A percentile compares a stretch with the other conserved stretches of the same genome.
Evolutionary conservation across 768 basidiomycete genomes (phyloP).

Genomic region (Tricholoma furcatifolium): DNA sequence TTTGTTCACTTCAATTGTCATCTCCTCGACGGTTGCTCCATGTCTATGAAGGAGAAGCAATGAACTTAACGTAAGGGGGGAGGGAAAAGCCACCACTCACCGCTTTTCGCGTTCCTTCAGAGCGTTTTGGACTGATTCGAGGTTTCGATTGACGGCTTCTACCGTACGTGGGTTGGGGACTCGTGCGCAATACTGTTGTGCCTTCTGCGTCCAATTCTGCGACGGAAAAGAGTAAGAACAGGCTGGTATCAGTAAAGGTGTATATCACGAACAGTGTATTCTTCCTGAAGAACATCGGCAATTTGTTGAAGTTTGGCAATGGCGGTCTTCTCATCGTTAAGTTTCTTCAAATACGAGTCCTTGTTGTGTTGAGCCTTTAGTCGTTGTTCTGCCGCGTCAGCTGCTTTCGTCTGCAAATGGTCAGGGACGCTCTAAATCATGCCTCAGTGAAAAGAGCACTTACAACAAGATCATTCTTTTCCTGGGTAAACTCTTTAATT

Average conservation of each 20-base stretch:
- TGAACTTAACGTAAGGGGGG: neutral
- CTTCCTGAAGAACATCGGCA: constrained; percentile 52
- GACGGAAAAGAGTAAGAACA: neutral
- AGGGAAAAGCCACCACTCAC: constrained; percentile 34
- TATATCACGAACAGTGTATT: constrained; percentile 52
- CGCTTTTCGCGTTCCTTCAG: constrained; percentile 64
- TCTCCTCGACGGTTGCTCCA: constrained; percentile 75
- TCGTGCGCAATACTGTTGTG: constrained; percentile 58
- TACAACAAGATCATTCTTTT: constrained; percentile 43
- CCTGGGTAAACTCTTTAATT: constrained; percentile 51
- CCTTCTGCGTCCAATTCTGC: constrained; percentile 65
- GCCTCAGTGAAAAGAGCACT: constrained; percentile 16
- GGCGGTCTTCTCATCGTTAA: constrained; percentile 45
- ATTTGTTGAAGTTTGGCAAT: constrained; percentile 44
- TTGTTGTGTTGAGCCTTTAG: constrained; percentile 48
- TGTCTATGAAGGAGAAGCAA: constrained; percentile 42
- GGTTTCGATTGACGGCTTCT: constrained; percentile 53
- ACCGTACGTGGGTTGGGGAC: constrained; percentile 57
- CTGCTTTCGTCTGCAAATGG: constrained; percentile 42
- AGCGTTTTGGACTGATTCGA: constrained; percentile 63
- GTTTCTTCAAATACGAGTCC: constrained; percentile 50
- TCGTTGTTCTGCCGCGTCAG: constrained; percentile 47
- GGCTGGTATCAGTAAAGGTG: neutral
- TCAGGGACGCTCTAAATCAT: neutral
- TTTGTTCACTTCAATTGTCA: constrained; percentile 69